These are phyloP conservation scores for Besnoitia besnoiti DNA, from an alignment of 169 alveolate genomes.

Conservation along the genomic window DNA sequence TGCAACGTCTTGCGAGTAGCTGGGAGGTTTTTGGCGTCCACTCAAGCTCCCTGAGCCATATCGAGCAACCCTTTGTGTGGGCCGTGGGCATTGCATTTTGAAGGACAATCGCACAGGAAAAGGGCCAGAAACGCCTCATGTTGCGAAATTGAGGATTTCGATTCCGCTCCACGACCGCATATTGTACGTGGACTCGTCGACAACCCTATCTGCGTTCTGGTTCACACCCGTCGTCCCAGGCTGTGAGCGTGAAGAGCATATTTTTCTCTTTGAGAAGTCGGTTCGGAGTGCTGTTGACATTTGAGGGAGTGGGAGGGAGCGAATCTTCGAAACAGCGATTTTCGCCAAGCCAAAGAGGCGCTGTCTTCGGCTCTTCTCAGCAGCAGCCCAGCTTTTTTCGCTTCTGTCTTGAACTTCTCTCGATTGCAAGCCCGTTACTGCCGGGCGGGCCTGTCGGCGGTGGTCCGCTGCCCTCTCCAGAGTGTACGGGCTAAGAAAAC, in stretches of 20 bases:
- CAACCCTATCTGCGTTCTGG: neutral
- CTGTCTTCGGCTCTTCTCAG: neutral
- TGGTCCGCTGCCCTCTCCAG: neutral
- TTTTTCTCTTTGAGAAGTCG: neutral
- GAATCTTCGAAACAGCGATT: neutral
- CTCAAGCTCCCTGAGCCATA: neutral
- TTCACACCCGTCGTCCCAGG: too few relatives aligned
- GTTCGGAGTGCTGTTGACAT: neutral
- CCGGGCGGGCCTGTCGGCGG: constrained; percentile 11
- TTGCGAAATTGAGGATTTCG: neutral
- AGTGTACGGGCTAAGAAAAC: neutral
- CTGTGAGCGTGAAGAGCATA: neutral
- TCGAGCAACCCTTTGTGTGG: neutral
- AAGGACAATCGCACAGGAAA: neutral
- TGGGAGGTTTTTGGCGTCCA: neutral
- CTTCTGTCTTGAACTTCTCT: neutral
- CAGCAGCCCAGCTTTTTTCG: neutral
- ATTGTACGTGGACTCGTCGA: too few relatives aligned
- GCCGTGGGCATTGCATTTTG: neutral
- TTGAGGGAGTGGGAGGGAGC: neutral
- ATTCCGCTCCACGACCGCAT: too few relatives aligned
- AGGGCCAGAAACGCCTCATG: neutral
- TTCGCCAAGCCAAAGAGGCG: neutral
- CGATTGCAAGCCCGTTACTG: neutral
- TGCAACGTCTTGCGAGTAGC: neutral